phyloP scores from a whole-genome alignment of 2,329 filamentous ascomycete species.

The Xenoacremonium recifei region DNA sequence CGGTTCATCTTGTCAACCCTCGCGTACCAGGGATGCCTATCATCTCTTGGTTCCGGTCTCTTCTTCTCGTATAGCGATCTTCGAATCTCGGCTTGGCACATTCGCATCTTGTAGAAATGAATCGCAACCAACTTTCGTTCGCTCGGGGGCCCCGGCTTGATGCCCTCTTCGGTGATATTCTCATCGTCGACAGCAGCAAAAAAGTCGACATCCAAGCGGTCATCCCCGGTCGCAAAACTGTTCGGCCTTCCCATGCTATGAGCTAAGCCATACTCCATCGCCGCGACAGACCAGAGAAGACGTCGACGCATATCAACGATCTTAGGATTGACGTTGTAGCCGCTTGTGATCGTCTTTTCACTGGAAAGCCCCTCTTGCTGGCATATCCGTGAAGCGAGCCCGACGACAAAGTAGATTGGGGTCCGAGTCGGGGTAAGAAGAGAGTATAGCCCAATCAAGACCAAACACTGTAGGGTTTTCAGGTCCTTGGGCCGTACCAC shows the following conservation, averaged over 20 bases:
- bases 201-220: slow-evolving; percentile 82
- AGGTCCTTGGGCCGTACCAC: slow-evolving; percentile 87
- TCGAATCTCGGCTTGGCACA: slow-evolving; percentile 84
- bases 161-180: slow-evolving; percentile 75
- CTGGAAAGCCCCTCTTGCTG: slow-evolving; percentile 86
- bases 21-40: slow-evolving; percentile 83
- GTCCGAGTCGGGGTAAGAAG: slow-evolving; percentile 88
- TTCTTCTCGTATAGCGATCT: slow-evolving; percentile 85
- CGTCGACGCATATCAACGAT: slow-evolving; percentile 88
- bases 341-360: slow-evolving; percentile 78
- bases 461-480: slow-evolving; percentile 84
- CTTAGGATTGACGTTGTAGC: slow-evolving; percentile 63
- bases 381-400: slow-evolving; percentile 81
- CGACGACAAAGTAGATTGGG: slow-evolving; percentile 90
- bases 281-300: slow-evolving; percentile 82
- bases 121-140: slow-evolving; percentile 86
- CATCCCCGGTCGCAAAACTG: slow-evolving; percentile 77
- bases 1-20: slow-evolving; percentile 77
- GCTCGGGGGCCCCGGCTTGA: slow-evolving; percentile 68
- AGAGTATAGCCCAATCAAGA: slow-evolving; percentile 87
- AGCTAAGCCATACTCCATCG: slow-evolving; percentile 85
- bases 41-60: slow-evolving; percentile 70
- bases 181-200: slow-evolving; percentile 81
- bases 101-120: slow-evolving; percentile 89
- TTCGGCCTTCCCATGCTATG: slow-evolving; percentile 86